Conservation (phyloP, 2,329 filamentous ascomycete species). For the Didymella pomorum region DNA sequence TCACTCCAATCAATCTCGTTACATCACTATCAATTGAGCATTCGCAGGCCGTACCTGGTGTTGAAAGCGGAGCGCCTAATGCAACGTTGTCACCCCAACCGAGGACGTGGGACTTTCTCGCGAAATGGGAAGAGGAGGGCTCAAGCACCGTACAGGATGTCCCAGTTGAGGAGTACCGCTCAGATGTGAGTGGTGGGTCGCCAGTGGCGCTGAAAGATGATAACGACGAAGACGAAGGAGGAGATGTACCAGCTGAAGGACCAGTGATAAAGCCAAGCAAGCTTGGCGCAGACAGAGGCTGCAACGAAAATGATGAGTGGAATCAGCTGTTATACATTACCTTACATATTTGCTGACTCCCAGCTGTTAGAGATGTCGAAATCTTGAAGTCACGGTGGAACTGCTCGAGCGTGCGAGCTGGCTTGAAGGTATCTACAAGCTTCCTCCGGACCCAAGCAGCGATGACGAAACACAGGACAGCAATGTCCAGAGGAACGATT, state of each 20-base stretch:
- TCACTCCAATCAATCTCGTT: not conserved
- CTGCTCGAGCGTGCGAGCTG: constrained; percentile 64
- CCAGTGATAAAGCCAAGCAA: constrained; percentile 5
- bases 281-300: constrained; percentile 41
- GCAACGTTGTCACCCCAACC: not conserved
- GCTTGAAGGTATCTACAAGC: constrained; percentile 44
- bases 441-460: not conserved
- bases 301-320: constrained; percentile 25
- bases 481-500: not conserved
- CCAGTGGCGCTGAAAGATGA: constrained; percentile 8
- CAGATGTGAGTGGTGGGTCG: constrained; percentile 20
- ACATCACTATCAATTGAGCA: not conserved
- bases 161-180: constrained; percentile 19
- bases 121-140: constrained; percentile 7
- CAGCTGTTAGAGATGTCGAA: constrained; percentile 65
- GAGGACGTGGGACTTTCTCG: constrained; percentile 4
- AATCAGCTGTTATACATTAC: too few species aligned
- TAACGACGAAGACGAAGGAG: not conserved
- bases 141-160: constrained; percentile 7
- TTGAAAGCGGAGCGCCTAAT: not conserved
- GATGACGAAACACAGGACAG: constrained; percentile 2
- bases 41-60: not conserved
- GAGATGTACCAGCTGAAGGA: not conserved
- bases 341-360: not conserved
- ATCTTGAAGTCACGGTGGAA: constrained; percentile 71